Base-by-base conservation (phyloP, 2,329 filamentous ascomycete species). In the Sporothrix dimorphospora region DNA sequence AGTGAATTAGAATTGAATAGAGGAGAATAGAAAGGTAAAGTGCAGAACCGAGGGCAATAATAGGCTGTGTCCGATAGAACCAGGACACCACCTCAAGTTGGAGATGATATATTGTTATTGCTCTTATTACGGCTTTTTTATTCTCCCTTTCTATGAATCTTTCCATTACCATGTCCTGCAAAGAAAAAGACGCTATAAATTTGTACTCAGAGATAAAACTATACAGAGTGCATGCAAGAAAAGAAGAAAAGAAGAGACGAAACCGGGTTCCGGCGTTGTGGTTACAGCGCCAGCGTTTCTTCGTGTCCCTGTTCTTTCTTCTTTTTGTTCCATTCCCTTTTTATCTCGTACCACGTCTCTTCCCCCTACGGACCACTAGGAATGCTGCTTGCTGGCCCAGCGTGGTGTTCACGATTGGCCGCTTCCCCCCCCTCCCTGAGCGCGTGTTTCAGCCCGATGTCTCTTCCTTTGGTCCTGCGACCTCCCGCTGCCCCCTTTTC, bases 401-500 rank as follows among this genome's bases (percentile, higher is more conserved):
- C 45, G 45, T 38, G 42, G 45, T 42, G n/a, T 55, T 42, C n/a
- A 24, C 66, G 3, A 57, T 57, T 57, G 53, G 68, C 51, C 19
- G 42, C 24, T n/a, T n/a, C n/a, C n/a, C n/a, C n/a, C n/a, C n/a
- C 21, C 66, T 21, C 53, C 68, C 51, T 49, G 38, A 40, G 40
- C 24, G 68, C 24, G 68, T 70, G 69, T 70, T 70, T 70, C 69
- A 70, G 57, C 55, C 69, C 57, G 47, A 40, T n/a, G 55, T 24
- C 45, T 42, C 45, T 30, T 53, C 45, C 30, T 40, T 51, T 63
- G 40, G 42, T 49, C 53, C 68, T 70, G 68, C 67, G 51, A 40
- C 53, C 34, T 59, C 47, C 40, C 53, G 24, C 5, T 27, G 38
- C 40, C 68, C 68, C 68, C 53, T 70, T 61, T 61, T 49, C 34